Evolutionary conservation across 176 grass and related monocot species (phyloP).

Genomic region (Echinochloa phyllopogon): DNA sequence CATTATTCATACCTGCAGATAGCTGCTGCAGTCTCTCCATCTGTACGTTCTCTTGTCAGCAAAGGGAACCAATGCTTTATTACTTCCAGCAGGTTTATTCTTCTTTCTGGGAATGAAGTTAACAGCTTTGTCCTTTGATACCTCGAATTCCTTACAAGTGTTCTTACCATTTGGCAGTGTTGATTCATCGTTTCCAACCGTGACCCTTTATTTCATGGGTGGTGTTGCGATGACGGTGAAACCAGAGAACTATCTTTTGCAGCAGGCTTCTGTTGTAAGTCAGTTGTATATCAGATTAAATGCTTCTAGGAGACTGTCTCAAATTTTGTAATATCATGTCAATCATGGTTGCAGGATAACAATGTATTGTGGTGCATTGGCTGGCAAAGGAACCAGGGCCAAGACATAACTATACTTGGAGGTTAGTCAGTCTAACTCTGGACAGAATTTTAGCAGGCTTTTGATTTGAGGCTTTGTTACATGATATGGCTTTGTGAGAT

Average conservation of each 20-base stretch:
- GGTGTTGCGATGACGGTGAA: slow-evolving; percentile 81
- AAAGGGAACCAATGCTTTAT: slow-evolving; percentile 90
- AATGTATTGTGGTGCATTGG: slow-evolving; percentile 89
- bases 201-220: slow-evolving; percentile 84
- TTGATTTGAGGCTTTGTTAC: neutral
- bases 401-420: slow-evolving; percentile 88
- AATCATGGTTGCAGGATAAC: slow-evolving; percentile 66
- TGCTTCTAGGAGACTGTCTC: slow-evolving; percentile 33
- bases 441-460: slow-evolving; percentile 11
- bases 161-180: slow-evolving; percentile 54
- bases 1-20: slow-evolving; percentile 60
- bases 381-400: slow-evolving; percentile 91
- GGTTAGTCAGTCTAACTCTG: slow-evolving; percentile 54
- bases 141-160: slow-evolving; percentile 27
- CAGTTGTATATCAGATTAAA: slow-evolving; percentile 12
- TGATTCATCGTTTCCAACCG: slow-evolving; percentile 85
- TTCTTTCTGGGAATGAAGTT: slow-evolving; percentile 39
- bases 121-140: slow-evolving; percentile 30
- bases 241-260: slow-evolving; percentile 92
- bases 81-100: slow-evolving; percentile 77
- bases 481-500: slow-evolving; percentile 15
- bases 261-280: slow-evolving; percentile 77
- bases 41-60: slow-evolving; percentile 54
- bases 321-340: slow-evolving; percentile 25
- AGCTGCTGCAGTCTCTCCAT: slow-evolving; percentile 67